Evolutionary conservation across 495 filamentous ascomycete genomes (phyloP).

Genomic region (Tetracladium setigerum): DNA sequence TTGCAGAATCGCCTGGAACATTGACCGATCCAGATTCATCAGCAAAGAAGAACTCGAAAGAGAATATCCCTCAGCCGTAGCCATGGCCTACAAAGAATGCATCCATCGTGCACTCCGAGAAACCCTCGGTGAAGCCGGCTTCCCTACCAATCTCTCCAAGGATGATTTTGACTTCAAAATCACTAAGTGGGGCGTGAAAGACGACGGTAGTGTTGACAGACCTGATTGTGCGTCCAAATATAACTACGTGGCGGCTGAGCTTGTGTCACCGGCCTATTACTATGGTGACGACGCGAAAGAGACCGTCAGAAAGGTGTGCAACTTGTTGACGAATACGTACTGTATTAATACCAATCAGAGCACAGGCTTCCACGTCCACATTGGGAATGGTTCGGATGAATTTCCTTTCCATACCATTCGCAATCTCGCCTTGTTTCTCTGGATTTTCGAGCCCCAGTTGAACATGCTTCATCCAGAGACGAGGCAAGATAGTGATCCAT

Average conservation of each 20-base stretch:
- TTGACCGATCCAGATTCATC: too few relatives aligned
- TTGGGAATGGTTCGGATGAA: conserved; percentile 24
- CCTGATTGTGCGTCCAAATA: not conserved
- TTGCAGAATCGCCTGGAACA: too few relatives aligned
- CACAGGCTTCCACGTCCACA: conserved; percentile 31
- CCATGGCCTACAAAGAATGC: too few relatives aligned
- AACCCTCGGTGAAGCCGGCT: too few relatives aligned
- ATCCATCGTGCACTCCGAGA: too few relatives aligned
- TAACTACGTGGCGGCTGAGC: not conserved
- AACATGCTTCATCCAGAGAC: conserved; percentile 24
- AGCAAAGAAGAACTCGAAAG: too few relatives aligned
- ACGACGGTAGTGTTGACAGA: too few relatives aligned
- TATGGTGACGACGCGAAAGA: not conserved
- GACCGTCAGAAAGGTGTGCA: not conserved
- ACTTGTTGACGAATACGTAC: conserved; percentile 20
- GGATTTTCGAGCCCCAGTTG: conserved; percentile 30
- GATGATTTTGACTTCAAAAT: too few relatives aligned
- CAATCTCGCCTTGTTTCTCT: conserved; percentile 28
- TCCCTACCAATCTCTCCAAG: too few relatives aligned
- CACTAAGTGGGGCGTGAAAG: too few relatives aligned
- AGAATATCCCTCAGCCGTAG: too few relatives aligned
- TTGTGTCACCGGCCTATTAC: not conserved
- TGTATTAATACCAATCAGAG: conserved; percentile 24
- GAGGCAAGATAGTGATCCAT: not conserved
- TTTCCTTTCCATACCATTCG: conserved; percentile 22